Evolutionary conservation across 2,329 filamentous ascomycete species (phyloP).

Genomic region (Cadophora sp.): DNA sequence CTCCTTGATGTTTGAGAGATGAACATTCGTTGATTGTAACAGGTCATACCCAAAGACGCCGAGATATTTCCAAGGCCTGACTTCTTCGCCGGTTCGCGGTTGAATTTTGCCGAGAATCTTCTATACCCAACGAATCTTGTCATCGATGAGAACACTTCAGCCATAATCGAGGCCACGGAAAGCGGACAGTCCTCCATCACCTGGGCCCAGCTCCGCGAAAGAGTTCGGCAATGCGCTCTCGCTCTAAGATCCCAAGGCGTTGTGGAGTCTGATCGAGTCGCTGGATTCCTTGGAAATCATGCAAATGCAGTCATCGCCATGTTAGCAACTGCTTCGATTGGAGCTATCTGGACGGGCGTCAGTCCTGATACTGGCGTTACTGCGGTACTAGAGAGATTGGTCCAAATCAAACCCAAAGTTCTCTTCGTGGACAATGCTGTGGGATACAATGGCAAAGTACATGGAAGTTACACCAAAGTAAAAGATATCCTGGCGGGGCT

Average conservation of each 20-base stretch:
- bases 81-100: slow-evolving; percentile 79
- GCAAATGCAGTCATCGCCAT: slow-evolving; percentile 86
- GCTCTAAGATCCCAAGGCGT: slow-evolving; percentile 73
- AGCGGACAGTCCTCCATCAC: slow-evolving; percentile 63
- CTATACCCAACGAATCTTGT: slow-evolving; percentile 72
- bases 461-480: slow-evolving; percentile 81
- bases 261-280: slow-evolving; percentile 61
- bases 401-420: slow-evolving; percentile 83
- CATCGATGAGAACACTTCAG: slow-evolving; percentile 65
- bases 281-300: slow-evolving; percentile 87
- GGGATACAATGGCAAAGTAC: slow-evolving; percentile 89
- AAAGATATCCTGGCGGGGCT: slow-evolving; percentile 75
- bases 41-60: slow-evolving; percentile 72
- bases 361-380: slow-evolving; percentile 92
- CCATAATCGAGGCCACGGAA: slow-evolving; percentile 85
- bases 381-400: slow-evolving; percentile 85
- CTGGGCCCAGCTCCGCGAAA: slow-evolving; percentile 82
- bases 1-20: background rate
- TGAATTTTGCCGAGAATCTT: slow-evolving; percentile 97
- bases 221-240: slow-evolving; percentile 75
- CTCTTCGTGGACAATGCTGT: slow-evolving; percentile 89
- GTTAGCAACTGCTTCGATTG: slow-evolving; percentile 81
- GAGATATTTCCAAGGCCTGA: slow-evolving; percentile 85
- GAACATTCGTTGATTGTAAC: slow-evolving; percentile 15
- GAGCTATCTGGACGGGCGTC: slow-evolving; percentile 91